A percentile compares a stretch with the other conserved stretches of the same genome.
phyloP scores from a whole-genome alignment of 345 rosid species.

The Gossypium sturtianum region DNA sequence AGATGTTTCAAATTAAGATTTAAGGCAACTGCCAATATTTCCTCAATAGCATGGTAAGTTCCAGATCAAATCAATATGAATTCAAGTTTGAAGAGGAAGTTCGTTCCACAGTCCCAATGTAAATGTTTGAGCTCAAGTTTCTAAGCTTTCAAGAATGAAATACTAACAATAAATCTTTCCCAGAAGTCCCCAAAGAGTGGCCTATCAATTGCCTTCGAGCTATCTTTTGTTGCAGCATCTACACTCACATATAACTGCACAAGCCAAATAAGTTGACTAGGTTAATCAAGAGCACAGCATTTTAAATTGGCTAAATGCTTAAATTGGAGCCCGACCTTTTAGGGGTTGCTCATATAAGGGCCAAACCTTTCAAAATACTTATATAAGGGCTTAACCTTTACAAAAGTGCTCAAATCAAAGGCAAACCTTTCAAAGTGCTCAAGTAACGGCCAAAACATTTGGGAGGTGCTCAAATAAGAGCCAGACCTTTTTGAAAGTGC shows the following conservation, averaged over 20 bases:
- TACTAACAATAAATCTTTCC: slow-evolving; percentile 88
- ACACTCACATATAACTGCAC: slow-evolving; percentile 17
- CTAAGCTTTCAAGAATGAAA: background rate
- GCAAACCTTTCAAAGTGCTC: too few relatives aligned
- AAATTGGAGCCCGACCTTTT: too few relatives aligned
- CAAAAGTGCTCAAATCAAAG: too few relatives aligned
- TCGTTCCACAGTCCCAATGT: background rate
- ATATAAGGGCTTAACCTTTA: too few relatives aligned
- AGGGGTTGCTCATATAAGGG: too few relatives aligned
- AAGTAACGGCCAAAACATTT: too few relatives aligned
- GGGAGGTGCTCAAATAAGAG: too few relatives aligned
- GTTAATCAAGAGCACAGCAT: background rate
- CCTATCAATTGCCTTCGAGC: slow-evolving; percentile 90
- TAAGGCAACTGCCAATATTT: background rate
- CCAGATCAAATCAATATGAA: background rate
- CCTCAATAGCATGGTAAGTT: background rate
- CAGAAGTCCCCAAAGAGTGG: slow-evolving; percentile 96
- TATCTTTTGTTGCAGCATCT: slow-evolving; percentile 22
- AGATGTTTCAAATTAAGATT: background rate
- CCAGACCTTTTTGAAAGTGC: too few relatives aligned
- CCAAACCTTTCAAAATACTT: too few relatives aligned
- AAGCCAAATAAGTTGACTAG: slow-evolving; percentile 18
- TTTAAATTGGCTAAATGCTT: too few relatives aligned
- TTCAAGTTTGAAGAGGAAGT: background rate
- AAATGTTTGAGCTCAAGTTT: background rate